Evolutionary conservation across 495 filamentous ascomycete genomes (phyloP).

Genomic region (Baudoinia panamericana): DNA sequence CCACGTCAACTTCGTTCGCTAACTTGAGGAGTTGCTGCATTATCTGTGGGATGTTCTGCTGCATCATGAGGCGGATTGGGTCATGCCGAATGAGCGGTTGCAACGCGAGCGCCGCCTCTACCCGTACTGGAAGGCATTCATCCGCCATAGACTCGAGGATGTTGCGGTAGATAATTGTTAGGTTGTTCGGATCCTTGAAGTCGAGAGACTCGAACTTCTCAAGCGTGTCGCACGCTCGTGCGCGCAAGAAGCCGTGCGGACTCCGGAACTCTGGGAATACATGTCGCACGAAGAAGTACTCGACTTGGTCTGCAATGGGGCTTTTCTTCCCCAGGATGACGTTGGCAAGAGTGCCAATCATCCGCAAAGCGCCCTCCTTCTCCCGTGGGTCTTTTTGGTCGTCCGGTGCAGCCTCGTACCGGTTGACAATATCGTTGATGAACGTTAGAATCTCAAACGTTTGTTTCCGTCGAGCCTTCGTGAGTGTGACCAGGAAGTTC

Average conservation of each 20-base stretch:
- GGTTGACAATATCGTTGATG: slow-evolving; percentile 83
- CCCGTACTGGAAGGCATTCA: slow-evolving; percentile 74
- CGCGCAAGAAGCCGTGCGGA: slow-evolving; percentile 82
- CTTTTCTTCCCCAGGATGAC: slow-evolving; percentile 97
- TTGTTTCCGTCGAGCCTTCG: slow-evolving; percentile 88
- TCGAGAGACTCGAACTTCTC: slow-evolving; percentile 96
- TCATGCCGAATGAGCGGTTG: slow-evolving; percentile 95
- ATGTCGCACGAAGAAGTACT: slow-evolving; percentile 95
- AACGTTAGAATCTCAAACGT: slow-evolving; percentile 88
- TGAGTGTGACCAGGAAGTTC: slow-evolving; percentile 88
- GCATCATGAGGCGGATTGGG: slow-evolving; percentile 83
- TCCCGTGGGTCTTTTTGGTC: slow-evolving; percentile 81
- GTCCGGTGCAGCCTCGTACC: slow-evolving; percentile 70
- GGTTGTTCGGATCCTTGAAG: slow-evolving; percentile 88
- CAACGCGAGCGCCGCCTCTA: slow-evolving; percentile 85
- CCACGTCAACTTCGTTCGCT: slow-evolving; percentile 89
- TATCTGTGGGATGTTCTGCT: slow-evolving; percentile 96
- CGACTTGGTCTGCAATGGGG: slow-evolving; percentile 94
- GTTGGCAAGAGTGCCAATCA: slow-evolving; percentile 90
- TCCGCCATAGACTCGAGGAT: slow-evolving; percentile 97
- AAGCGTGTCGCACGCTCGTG: slow-evolving; percentile 88
- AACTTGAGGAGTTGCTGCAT: slow-evolving; percentile 97
- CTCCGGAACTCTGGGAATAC: slow-evolving; percentile 97
- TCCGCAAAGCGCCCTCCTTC: slow-evolving; percentile 90
- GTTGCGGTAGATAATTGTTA: slow-evolving; percentile 89